Evolutionary conservation across 352 stramenopile genomes (phyloP), one percentile per base, ranked within the genome.

Genomic region (Phytophthora palmivora): DNA sequence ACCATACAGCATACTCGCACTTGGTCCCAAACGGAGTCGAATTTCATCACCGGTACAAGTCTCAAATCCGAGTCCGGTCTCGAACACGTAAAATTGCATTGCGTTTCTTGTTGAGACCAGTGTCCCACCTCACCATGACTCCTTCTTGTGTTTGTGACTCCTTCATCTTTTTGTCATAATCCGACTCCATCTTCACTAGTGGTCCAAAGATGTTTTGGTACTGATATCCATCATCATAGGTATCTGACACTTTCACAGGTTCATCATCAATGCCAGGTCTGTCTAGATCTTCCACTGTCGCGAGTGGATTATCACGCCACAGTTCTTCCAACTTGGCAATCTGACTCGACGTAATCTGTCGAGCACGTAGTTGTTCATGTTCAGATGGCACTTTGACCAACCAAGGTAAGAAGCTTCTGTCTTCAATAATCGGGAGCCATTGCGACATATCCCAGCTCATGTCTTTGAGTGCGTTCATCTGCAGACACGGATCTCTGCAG

Each of bases 91-190:
- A 99, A 99, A 96, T 97, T 1, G 91, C 96, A 59, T 98, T 98
- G 70, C 94, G 92, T 63, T 98, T 98, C 64, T 98, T 98, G 63
- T 97, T 97, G 15, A 99, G 80, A 39, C 95, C 97, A 24, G 97
- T 97, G 58, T 99, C 95, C 96, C 97, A 99, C 8, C 89, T 77
- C 37, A 99, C 82, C 53, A 82, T 82, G 12, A 98, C 83, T 19
- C 84, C 90, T 49, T 99, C 96, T 66, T 99, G 95, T 0, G 89
- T 98, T 75, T 99, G 85, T 58, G 88, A 85, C 62, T 99, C 97
- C 74, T 99, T 99, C 82, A 99, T 99, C 72, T 98, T 97, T 72
- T 98, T 98, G 83, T 99, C 98, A 61, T 99, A 99, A 79, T 99
- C 97, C 5, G 97, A 98, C 81, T 99, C 98, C 77, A 99, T 96